Evolutionary conservation across 2,329 filamentous ascomycete species (phyloP).

Genomic region (Chrysoporthe deuterocubensis): DNA sequence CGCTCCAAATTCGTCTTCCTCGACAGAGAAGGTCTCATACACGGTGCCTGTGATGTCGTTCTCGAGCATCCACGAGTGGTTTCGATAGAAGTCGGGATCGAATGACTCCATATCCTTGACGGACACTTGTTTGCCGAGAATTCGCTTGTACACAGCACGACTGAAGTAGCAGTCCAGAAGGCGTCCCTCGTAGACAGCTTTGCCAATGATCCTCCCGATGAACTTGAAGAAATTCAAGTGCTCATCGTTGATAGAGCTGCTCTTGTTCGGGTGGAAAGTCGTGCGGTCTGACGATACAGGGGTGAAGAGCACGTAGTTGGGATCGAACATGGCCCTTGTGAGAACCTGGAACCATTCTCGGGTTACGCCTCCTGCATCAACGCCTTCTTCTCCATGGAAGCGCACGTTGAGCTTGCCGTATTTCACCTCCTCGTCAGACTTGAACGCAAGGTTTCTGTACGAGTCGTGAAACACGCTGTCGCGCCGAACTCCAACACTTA

Average conservation of each 20-base stretch:
- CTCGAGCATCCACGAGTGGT: slow-evolving; percentile 95
- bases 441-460: slow-evolving; percentile 98
- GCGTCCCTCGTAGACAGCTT: slow-evolving; percentile 93
- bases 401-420: slow-evolving; percentile 98
- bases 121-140: slow-evolving; percentile 90
- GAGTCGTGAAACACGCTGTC: slow-evolving; percentile 98
- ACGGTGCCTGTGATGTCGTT: slow-evolving; percentile 99
- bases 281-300: slow-evolving; percentile 97
- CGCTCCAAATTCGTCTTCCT: slow-evolving; percentile 92
- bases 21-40: slow-evolving; percentile 92
- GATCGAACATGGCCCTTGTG: slow-evolving; percentile 97
- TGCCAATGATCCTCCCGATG: slow-evolving; percentile 97
- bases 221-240: slow-evolving; percentile 99
- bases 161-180: slow-evolving; percentile 99
- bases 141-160: slow-evolving; percentile 96
- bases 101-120: slow-evolving; percentile 99
- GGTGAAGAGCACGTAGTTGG: slow-evolving; percentile 94
- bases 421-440: slow-evolving; percentile 95
- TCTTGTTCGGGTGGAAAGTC: slow-evolving; percentile 96
- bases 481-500: slow-evolving; percentile 88
- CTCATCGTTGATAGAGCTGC: slow-evolving; percentile 92
- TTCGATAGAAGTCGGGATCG: slow-evolving; percentile 98
- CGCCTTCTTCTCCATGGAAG: slow-evolving; percentile 96
- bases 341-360: slow-evolving; percentile 99
- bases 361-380: slow-evolving; percentile 96